phyloP scores from a whole-genome alignment of 257 asterid genomes.

The Anisodus tanguticus region DNA sequence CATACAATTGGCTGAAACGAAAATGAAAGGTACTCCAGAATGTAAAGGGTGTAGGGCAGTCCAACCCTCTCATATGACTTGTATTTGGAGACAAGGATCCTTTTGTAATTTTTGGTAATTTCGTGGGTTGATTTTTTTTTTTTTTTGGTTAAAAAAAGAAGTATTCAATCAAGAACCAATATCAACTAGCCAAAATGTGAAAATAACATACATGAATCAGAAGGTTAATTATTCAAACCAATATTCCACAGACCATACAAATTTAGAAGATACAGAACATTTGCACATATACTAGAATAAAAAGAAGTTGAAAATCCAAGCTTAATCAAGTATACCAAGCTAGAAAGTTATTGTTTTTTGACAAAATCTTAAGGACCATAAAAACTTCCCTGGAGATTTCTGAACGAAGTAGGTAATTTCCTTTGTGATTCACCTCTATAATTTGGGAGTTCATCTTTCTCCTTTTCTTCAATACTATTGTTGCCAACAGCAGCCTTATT shows the following conservation, averaged over 20 bases:
- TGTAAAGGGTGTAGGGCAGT: too few species aligned
- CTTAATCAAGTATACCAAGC: neutral
- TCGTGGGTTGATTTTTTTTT: too few species aligned
- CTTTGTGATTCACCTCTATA: too few species aligned
- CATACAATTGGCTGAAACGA: too few species aligned
- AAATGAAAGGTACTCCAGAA: too few species aligned
- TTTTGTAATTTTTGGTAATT: too few species aligned
- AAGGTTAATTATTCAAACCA: neutral
- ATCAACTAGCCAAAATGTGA: neutral
- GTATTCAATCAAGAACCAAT: neutral
- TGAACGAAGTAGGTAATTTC: too few species aligned
- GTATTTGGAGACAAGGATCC: too few species aligned
- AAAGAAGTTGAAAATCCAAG: neutral
- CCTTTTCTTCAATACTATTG: slow-evolving; percentile 31
- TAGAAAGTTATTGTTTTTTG: neutral
- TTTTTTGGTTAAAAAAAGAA: too few species aligned
- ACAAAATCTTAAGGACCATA: neutral
- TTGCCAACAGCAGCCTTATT: slow-evolving; percentile 21
- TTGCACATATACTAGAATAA: neutral
- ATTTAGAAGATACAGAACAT: neutral
- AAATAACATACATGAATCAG: neutral
- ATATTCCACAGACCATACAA: neutral
- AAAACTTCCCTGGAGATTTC: neutral
- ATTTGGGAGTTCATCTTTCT: neutral
- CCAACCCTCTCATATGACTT: too few species aligned